Conservation (phyloP, 305 asterid species). For the Fraxinus paxiana region DNA sequence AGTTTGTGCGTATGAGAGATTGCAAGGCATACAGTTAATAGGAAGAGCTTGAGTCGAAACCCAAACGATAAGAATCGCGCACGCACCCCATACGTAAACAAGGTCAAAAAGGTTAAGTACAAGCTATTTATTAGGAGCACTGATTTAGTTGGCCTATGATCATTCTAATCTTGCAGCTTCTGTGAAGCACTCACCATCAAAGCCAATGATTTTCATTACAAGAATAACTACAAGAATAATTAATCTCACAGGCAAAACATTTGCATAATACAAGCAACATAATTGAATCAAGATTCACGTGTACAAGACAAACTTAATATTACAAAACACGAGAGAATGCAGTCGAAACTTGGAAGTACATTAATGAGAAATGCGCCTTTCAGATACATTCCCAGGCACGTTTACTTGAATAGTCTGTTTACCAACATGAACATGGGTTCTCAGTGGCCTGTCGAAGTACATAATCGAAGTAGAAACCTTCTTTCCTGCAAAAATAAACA, state of each 20-base stretch:
- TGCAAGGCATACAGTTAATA: neutral
- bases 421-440: neutral
- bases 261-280: neutral
- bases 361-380: neutral
- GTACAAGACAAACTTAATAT: neutral
- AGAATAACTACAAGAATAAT: neutral
- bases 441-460: neutral
- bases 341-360: neutral
- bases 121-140: neutral
- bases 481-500: conserved; percentile 25
- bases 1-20: neutral
- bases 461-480: conserved; percentile 1
- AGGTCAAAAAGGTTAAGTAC: neutral
- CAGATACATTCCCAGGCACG: conserved; percentile 9
- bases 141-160: neutral
- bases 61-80: neutral
- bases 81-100: neutral
- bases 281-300: neutral
- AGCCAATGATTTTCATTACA: neutral
- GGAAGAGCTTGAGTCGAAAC: neutral
- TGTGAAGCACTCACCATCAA: neutral
- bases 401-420: neutral
- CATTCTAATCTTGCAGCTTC: neutral
- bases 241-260: neutral
- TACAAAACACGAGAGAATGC: neutral